These are phyloP conservation scores for Apiospora marii DNA, from an alignment of 2,329 filamentous ascomycete species.

Conservation along the genomic window DNA sequence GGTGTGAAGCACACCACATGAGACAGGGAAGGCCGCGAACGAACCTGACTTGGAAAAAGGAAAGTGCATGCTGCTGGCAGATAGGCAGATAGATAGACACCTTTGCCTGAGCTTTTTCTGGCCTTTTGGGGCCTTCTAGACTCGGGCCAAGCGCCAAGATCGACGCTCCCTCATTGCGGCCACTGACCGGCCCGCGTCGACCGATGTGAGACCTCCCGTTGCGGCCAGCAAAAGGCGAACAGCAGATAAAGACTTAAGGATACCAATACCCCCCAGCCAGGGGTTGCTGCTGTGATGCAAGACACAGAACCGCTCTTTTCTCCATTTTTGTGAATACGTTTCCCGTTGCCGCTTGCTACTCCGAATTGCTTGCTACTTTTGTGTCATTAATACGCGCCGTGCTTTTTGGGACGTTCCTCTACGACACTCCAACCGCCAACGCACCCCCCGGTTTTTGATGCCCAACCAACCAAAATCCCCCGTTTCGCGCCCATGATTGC, in stretches of 20 bases:
- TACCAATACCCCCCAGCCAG: slow-evolving; percentile 11
- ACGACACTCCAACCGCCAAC: background rate
- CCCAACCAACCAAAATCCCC: background rate
- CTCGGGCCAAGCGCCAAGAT: background rate
- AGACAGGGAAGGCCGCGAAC: background rate
- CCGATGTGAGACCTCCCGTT: background rate
- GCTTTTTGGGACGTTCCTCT: background rate
- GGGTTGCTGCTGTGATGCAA: slow-evolving; percentile 12
- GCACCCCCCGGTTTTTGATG: background rate
- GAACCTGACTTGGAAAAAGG: slow-evolving; percentile 18
- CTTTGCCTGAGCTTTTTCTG: background rate
- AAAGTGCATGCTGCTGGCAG: background rate
- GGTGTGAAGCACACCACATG: slow-evolving; percentile 22
- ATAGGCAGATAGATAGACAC: background rate
- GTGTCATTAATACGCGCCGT: background rate
- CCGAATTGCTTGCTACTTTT: background rate
- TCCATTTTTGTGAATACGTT: background rate
- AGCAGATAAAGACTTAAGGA: slow-evolving; percentile 5
- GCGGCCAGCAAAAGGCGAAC: background rate
- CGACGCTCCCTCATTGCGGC: background rate
- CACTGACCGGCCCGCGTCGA: slow-evolving; percentile 14
- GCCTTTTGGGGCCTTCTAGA: background rate
- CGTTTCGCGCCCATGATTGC: slow-evolving; percentile 17
- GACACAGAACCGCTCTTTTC: slow-evolving; percentile 6
- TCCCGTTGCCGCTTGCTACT: background rate